Percentiles rank a stretch among this genome's conserved stretches.
Conservation (phyloP, 257 asterid genomes). For the Przewalskia tangutica region DNA sequence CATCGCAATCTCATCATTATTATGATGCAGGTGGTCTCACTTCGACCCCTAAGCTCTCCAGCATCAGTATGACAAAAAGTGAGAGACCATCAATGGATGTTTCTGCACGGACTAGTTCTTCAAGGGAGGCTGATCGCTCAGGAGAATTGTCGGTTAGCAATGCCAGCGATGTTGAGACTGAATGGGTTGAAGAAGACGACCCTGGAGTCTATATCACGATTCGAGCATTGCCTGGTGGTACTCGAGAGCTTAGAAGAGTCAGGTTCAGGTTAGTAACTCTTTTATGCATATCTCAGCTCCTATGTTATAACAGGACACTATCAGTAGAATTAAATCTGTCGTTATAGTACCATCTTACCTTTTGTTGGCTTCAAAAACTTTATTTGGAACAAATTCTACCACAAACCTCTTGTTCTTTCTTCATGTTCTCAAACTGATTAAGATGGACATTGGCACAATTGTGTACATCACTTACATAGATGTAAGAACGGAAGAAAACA, state of each 20-base stretch:
- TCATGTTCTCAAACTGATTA: background rate
- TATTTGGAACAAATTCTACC: background rate
- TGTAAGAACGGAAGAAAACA: too few relatives aligned
- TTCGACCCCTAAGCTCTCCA: slow-evolving; percentile 76
- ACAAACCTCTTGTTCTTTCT: background rate
- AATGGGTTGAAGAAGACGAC: slow-evolving; percentile 97
- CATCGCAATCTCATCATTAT: background rate
- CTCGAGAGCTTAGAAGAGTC: slow-evolving; percentile 88
- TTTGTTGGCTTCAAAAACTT: background rate
- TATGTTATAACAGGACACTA: background rate
- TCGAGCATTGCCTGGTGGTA: slow-evolving; percentile 71
- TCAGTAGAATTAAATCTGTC: background rate
- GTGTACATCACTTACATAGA: too few relatives aligned
- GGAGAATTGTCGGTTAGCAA: slow-evolving; percentile 87
- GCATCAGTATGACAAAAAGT: slow-evolving; percentile 58
- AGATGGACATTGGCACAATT: background rate
- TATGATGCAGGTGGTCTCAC: slow-evolving; percentile 43
- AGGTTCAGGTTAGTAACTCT: slow-evolving; percentile 65
- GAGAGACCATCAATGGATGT: slow-evolving; percentile 72
- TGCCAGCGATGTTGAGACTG: slow-evolving; percentile 86
- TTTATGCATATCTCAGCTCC: background rate
- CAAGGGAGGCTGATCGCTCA: slow-evolving; percentile 70
- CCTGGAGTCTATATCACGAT: slow-evolving; percentile 94
- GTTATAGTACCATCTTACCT: background rate
- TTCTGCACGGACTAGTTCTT: slow-evolving; percentile 69